phyloP scores from a whole-genome alignment of 1,139 yeast genomes.

The Citeromyces hawaiiensis region DNA sequence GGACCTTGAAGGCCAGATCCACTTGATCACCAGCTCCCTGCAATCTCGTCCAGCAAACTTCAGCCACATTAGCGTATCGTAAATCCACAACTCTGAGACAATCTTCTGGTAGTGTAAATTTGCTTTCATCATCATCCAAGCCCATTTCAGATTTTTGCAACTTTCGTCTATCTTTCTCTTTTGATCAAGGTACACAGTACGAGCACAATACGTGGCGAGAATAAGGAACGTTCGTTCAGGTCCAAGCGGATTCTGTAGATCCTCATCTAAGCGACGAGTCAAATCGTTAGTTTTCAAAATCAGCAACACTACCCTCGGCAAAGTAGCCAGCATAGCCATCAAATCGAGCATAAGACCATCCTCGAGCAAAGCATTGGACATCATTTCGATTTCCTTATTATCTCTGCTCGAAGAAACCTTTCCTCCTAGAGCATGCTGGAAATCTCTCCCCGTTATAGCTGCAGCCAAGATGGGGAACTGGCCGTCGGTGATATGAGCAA shows the following conservation, averaged over 20 bases:
- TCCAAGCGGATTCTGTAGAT: slow-evolving; percentile 71
- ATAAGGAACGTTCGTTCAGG: slow-evolving; percentile 80
- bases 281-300: slow-evolving; percentile 90
- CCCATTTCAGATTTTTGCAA: background rate
- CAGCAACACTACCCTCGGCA: slow-evolving; percentile 78
- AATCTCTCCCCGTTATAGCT: slow-evolving; percentile 87
- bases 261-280: slow-evolving; percentile 79
- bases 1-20: background rate
- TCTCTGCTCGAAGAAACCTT: slow-evolving; percentile 44
- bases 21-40: background rate
- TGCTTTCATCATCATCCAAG: background rate
- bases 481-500: slow-evolving; percentile 72
- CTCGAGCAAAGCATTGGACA: slow-evolving; percentile 48
- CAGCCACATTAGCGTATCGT: background rate
- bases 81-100: background rate
- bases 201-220: slow-evolving; percentile 83
- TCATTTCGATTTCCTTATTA: slow-evolving; percentile 42
- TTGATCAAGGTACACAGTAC: slow-evolving; percentile 59
- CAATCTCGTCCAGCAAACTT: background rate
- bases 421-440: slow-evolving; percentile 60
- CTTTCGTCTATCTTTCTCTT: slow-evolving; percentile 6
- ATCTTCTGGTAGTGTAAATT: background rate
- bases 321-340: slow-evolving; percentile 64
- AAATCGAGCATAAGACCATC: slow-evolving; percentile 59
- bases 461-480: slow-evolving; percentile 81